These are phyloP conservation scores for Alnus glutinosa DNA, from an alignment of 306 rosid species.

Conservation along the genomic window DNA sequence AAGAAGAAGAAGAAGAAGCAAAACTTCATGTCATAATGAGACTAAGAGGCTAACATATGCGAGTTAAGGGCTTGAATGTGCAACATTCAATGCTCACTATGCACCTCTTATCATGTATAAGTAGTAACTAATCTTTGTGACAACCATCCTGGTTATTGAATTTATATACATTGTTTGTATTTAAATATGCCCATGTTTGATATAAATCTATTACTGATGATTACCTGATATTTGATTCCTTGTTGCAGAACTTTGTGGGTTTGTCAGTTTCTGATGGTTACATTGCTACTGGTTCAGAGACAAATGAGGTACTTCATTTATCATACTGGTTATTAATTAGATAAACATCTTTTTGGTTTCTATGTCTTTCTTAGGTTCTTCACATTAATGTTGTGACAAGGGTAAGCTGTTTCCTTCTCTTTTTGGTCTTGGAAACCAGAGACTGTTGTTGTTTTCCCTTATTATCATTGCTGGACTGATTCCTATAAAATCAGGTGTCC, in stretches of 20 bases:
- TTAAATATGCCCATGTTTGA: slow-evolving; percentile 3
- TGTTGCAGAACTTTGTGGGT: slow-evolving; percentile 92
- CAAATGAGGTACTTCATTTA: slow-evolving; percentile 72
- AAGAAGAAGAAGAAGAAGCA: too few relatives aligned
- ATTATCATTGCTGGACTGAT: not conserved
- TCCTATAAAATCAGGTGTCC: not conserved
- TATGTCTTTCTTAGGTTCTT: slow-evolving; percentile 10
- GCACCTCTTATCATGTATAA: not conserved
- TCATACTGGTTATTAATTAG: not conserved
- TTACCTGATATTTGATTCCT: slow-evolving; percentile 18
- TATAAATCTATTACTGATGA: slow-evolving; percentile 22
- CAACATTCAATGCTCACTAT: too few relatives aligned
- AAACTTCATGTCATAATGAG: too few relatives aligned
- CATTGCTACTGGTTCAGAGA: slow-evolving; percentile 98
- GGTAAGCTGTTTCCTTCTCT: not conserved
- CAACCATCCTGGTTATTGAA: not conserved
- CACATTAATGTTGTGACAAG: not conserved
- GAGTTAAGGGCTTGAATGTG: too few relatives aligned
- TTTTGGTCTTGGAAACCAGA: not conserved
- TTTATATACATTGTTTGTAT: not conserved
- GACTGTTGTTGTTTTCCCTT: not conserved
- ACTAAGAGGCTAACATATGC: too few relatives aligned
- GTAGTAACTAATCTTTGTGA: not conserved
- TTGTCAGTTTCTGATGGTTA: slow-evolving; percentile 89
- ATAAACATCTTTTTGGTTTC: not conserved